These are phyloP conservation scores for Spizellomyces punctatus DNA, from an alignment of 192 early-diverging fungal genomes.

Conservation along the genomic window DNA sequence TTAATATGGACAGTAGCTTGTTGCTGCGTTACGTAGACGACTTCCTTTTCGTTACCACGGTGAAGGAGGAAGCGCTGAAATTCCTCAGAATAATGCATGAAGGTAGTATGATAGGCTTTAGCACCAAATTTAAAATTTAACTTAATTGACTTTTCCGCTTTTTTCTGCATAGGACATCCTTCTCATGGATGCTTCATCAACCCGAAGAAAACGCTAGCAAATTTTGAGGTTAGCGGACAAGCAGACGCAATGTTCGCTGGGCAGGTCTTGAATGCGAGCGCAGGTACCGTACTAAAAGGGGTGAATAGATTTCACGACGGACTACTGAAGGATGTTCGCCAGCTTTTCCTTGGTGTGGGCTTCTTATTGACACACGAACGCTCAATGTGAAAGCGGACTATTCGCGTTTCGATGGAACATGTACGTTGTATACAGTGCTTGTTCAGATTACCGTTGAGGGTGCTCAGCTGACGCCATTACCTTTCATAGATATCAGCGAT, in stretches of 20 bases:
- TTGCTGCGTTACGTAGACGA: slow-evolving; percentile 83
- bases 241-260: slow-evolving; percentile 29
- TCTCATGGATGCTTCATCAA: slow-evolving; percentile 80
- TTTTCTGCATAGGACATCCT: slow-evolving; percentile 44
- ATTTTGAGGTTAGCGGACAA: slow-evolving; percentile 59
- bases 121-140: too few relatives aligned
- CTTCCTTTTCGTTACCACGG: slow-evolving; percentile 76
- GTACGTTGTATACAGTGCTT: slow-evolving; percentile 3
- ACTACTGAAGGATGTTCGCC: background rate
- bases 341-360: slow-evolving; percentile 86
- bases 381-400: slow-evolving; percentile 76
- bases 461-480: too few relatives aligned
- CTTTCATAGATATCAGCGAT: slow-evolving; percentile 43
- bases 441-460: too few relatives aligned
- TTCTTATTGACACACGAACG: slow-evolving; percentile 67
- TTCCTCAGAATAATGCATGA: slow-evolving; percentile 64
- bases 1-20: slow-evolving; percentile 46
- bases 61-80: slow-evolving; percentile 43
- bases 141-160: background rate
- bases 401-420: slow-evolving; percentile 45
- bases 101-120: slow-evolving; percentile 52
- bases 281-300: too few relatives aligned
- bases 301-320: too few relatives aligned
- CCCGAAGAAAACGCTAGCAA: slow-evolving; percentile 73
- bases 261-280: too few relatives aligned